These are phyloP conservation scores for Dissophora globulifera DNA, from an alignment of 192 early-diverging fungal genomes.

Conservation along the genomic window DNA sequence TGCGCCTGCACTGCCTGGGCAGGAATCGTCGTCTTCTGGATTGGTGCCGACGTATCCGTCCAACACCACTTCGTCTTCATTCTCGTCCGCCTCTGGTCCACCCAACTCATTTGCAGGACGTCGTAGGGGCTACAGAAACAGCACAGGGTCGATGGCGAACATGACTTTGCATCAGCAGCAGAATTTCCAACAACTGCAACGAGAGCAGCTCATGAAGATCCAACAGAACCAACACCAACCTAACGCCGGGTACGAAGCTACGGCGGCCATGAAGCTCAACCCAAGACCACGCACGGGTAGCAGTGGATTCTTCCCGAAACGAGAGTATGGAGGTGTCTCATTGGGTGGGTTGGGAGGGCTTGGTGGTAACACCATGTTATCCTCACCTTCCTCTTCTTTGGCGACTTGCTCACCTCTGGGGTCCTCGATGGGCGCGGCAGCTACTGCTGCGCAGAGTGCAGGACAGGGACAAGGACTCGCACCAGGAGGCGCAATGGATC, in stretches of 20 bases:
- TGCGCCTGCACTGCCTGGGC: conserved; percentile 7
- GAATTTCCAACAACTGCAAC: conserved; percentile 38
- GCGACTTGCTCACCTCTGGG: too few species aligned
- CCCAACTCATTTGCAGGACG: conserved; percentile 50
- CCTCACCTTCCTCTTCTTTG: too few species aligned
- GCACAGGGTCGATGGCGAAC: conserved; percentile 52
- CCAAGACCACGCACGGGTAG: conserved; percentile 34
- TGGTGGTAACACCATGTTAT: too few species aligned
- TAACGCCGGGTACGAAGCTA: conserved; percentile 47
- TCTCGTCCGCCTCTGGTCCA: conserved; percentile 14
- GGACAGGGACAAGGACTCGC: background rate
- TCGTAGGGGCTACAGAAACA: conserved; percentile 46
- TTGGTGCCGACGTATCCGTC: background rate
- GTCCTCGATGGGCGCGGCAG: too few species aligned
- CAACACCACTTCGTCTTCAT: conserved; percentile 1
- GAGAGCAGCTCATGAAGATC: conserved; percentile 40
- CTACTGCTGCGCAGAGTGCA: background rate
- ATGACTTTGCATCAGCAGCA: conserved; percentile 50
- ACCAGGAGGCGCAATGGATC: background rate
- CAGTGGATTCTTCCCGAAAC: conserved; percentile 34
- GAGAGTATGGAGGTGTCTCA: conserved; percentile 27
- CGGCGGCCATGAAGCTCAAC: conserved; percentile 46
- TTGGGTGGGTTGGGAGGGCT: conserved; percentile 27
- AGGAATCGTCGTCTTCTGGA: background rate
- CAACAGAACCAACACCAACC: conserved; percentile 39